Evolutionary conservation across 176 grass and related monocot genomes (phyloP).

Genomic region (Phragmites australis): DNA sequence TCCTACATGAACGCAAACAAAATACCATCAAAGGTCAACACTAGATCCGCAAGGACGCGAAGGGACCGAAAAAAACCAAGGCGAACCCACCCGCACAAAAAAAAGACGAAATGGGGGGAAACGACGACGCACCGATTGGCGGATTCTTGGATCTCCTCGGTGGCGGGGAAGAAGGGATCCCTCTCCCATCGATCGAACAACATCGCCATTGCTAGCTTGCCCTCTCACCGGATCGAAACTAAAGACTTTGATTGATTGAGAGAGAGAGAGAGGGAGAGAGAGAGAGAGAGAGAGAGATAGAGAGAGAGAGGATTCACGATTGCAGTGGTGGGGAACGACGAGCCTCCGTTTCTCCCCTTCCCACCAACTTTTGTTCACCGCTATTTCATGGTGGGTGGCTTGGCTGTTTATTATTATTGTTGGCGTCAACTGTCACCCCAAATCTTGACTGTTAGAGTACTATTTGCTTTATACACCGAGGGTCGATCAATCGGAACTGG

Average conservation of each 20-base stretch:
- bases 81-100: background rate
- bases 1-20: constrained; percentile 33
- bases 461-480: background rate
- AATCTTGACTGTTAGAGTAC: background rate
- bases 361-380: constrained; percentile 24
- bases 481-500: too few relatives aligned
- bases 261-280: too few relatives aligned
- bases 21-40: background rate
- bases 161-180: constrained; percentile 83
- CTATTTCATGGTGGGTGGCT: constrained; percentile 28
- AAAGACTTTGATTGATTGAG: constrained; percentile 21
- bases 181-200: constrained; percentile 95
- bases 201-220: constrained; percentile 56
- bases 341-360: background rate
- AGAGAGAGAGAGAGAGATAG: too few relatives aligned
- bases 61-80: background rate
- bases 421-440: constrained; percentile 2
- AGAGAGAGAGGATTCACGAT: constrained; percentile 8
- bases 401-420: background rate
- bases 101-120: background rate
- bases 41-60: constrained; percentile 9
- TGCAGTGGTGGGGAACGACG: background rate
- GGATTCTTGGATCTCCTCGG: constrained; percentile 92
- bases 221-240: background rate
- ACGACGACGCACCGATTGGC: constrained; percentile 56